phyloP scores from a whole-genome alignment of 257 asterid species.

The Jaltomata sinuosa region DNA sequence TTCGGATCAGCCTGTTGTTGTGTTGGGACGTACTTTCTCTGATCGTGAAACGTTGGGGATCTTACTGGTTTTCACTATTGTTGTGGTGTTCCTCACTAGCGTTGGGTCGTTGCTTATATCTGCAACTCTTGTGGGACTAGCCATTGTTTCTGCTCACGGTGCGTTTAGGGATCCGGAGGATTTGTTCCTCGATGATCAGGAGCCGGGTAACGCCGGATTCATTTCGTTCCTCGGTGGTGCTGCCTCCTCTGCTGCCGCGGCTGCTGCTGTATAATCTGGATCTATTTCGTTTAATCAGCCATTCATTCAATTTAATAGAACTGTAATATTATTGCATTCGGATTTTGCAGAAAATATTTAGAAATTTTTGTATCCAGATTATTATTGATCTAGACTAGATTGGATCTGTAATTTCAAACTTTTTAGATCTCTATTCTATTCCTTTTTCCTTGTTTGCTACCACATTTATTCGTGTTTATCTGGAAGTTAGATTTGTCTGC shows the following conservation, averaged over 20 bases:
- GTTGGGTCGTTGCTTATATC: conserved; percentile 78
- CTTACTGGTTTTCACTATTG: conserved; percentile 48
- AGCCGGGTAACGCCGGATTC: conserved; percentile 51
- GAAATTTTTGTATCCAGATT: conserved; percentile 4
- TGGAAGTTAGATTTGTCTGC: conserved; percentile 35
- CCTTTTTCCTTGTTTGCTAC: background rate
- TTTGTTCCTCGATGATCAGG: conserved; percentile 76
- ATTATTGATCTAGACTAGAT: conserved; percentile 11
- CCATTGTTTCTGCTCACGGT: conserved; percentile 62
- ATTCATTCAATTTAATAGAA: background rate
- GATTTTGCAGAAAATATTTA: conserved; percentile 8
- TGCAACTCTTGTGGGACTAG: conserved; percentile 59
- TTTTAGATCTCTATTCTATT: background rate
- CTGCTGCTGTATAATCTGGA: conserved; percentile 49
- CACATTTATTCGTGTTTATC: background rate
- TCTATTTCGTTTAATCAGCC: no score
- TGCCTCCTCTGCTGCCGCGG: conserved; percentile 64
- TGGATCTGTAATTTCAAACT: conserved; percentile 18
- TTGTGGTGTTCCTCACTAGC: conserved; percentile 73
- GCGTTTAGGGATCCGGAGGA: conserved; percentile 85
- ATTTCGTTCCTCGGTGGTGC: conserved; percentile 75
- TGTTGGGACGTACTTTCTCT: conserved; percentile 65
- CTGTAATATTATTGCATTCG: no score
- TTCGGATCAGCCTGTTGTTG: conserved; percentile 62
- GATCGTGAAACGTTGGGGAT: conserved; percentile 61